Evolutionary conservation across 371 early-diverging fungal species (phyloP), one percentile per base, ranked within the genome.

Genomic region (Edhazardia aedis): DNA sequence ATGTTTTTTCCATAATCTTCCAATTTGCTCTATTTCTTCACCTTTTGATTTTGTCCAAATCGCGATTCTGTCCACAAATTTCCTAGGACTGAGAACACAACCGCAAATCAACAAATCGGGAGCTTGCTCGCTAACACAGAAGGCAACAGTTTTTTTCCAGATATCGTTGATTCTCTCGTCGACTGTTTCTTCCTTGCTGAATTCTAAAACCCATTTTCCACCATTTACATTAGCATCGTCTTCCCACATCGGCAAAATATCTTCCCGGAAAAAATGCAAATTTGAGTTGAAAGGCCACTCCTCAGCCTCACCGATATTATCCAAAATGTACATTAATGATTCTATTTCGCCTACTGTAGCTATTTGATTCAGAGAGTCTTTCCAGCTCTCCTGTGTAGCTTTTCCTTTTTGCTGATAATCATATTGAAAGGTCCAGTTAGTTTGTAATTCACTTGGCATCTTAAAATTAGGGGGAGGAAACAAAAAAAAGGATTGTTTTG

Each of bases 181-280:
- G 28, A 24, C 22, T 21, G 2, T 19, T 18, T 46, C 33, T 2
- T 9, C 24, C 49, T 26, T 50, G 11, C 12, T 38, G 0, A 73
- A 22, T 28, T 73, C 74, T 9, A 73, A 21, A 37, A 19, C 43
- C 46, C 66, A 55, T 46, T 74, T 62, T 16, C 74, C 74, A 23
- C 74, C 74, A 25, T 65, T 47, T 4, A 53, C 51, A 47, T 74
- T 74, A 21, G 22, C 48, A 23, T 40, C 30, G 54, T 74, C 74
- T 49, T 74, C 74, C 74, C 74, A 74, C 66, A 66, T 64, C 12
- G 74, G 74, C 45, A 46, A 43, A 19, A 74, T 69, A 23, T 55
- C 63, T 2, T 55, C 39, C 50, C 62, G 60, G 59, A 74, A 74
- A 44, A 74, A 64, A 47, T 67, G 58, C 18, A 71, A 19, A 39